Percentiles rank a stretch among this genome's conserved stretches.
Evolutionary conservation across 176 grass and related monocot species (phyloP).

Genomic region (Aechmea fasciata): DNA sequence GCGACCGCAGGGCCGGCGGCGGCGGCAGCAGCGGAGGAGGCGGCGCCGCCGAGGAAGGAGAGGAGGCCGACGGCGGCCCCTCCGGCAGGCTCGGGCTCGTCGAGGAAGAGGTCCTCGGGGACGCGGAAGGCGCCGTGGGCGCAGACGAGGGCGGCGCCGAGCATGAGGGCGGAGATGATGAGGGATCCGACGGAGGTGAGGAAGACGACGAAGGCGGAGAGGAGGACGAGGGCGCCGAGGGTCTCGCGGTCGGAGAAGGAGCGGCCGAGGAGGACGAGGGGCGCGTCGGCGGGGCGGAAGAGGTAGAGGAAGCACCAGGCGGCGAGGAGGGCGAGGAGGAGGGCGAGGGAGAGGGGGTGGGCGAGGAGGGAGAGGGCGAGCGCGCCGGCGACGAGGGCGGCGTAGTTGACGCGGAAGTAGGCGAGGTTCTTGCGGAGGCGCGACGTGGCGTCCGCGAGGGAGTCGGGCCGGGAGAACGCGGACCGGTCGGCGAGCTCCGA

Average conservation of each 20-base stretch:
- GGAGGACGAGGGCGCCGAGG: slow-evolving; percentile 55
- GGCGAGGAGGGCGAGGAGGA: slow-evolving; percentile 55
- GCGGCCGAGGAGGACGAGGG: slow-evolving; percentile 79
- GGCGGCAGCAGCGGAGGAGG: not conserved
- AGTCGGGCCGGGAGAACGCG: slow-evolving; percentile 62
- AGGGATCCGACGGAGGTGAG: slow-evolving; percentile 78
- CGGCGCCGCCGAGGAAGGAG: slow-evolving; percentile 56
- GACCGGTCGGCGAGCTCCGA: slow-evolving; percentile 77
- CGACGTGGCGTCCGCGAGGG: slow-evolving; percentile 71
- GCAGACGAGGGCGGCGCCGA: slow-evolving; percentile 45
- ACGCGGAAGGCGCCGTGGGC: slow-evolving; percentile 64
- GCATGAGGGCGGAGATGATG: slow-evolving; percentile 72
- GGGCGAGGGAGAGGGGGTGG: slow-evolving; percentile 73
- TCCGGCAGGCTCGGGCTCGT: slow-evolving; percentile 38
- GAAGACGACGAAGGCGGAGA: slow-evolving; percentile 60
- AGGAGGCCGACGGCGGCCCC: slow-evolving; percentile 41
- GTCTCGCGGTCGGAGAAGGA: slow-evolving; percentile 84
- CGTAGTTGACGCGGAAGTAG: slow-evolving; percentile 98
- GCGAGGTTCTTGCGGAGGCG: slow-evolving; percentile 71
- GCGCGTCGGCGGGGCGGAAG: slow-evolving; percentile 75
- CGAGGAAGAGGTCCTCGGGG: slow-evolving; percentile 88
- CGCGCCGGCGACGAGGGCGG: slow-evolving; percentile 50
- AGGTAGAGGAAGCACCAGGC: slow-evolving; percentile 87
- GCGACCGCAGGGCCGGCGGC: not conserved
- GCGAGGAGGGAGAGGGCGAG: slow-evolving; percentile 67